Base-by-base conservation (phyloP, 1,284 basidiomycete species). In the Bjerkandera adusta region DNA sequence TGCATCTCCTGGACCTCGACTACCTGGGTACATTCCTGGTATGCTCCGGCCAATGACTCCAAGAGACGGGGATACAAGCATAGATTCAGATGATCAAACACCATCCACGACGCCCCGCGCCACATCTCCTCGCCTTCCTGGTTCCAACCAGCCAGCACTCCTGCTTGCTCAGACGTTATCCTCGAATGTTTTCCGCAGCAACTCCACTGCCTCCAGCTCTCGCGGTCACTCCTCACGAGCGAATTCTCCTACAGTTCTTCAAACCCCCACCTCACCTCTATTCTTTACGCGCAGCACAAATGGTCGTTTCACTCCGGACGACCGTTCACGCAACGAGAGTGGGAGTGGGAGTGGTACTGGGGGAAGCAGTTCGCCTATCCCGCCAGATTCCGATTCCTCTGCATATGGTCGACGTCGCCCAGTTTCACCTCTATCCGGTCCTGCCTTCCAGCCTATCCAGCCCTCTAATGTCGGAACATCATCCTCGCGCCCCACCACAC, bases 11-110 rank as follows among this genome's bases (percentile, higher is more conserved):
- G 74, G 77, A 2, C 82, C 80, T 46, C 79, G 77, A 16, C 60
- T 87, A 18, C 87, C 87, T 45, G 88, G 89, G n/a, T 91, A 91
- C 65, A 81, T 89, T 48, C 88, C 88, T 29, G 88, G 89, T 4
- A 91, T 91, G 89, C 85, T 85, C 26, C 73, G 88, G 37, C 89
- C 89, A 11, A 89, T 90, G 82, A 91, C 89, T 8, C 88, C 88
- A 18, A 79, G 79, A 49, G 83, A 87, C 21, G 79, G 79, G 49
- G 83, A 87, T 51, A 65, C 65, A 4, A 59, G 65, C 20, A 67
- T 78, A 39, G 87, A 88, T 45, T 60, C 73, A 34, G 87, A 89
- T 48, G 85, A 88, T 49, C 74, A 76, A 55, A 68, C 71, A 10
- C 78, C 84, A 22, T 85, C 85, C n/a, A 84, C 83, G 16, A 91